Percentiles rank a stretch among this genome's conserved stretches.
Evolutionary conservation across 2,329 filamentous ascomycete genomes (phyloP).

Genomic region (Ophiostoma perfectum): DNA sequence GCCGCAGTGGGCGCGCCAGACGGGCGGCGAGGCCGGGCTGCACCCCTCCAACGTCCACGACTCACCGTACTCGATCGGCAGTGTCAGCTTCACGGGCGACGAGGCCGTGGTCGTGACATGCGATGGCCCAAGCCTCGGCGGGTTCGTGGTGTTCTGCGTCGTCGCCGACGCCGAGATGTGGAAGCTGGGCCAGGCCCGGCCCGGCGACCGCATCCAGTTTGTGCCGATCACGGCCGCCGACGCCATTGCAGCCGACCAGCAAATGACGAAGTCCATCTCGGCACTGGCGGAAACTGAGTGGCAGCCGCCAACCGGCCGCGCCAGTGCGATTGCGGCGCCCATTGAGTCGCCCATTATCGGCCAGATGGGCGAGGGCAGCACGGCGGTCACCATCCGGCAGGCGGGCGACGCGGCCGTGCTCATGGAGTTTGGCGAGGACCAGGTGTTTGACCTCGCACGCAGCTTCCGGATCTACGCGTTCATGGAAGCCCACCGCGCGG

Average conservation of each 20-base stretch:
- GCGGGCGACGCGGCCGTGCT: slow-evolving; percentile 7
- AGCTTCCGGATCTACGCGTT: background rate
- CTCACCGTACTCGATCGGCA: slow-evolving; percentile 25
- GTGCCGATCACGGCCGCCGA: background rate
- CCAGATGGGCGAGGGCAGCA: background rate
- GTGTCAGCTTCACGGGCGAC: slow-evolving; percentile 36
- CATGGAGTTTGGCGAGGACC: slow-evolving; percentile 3
- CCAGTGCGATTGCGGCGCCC: background rate
- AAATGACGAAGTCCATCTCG: background rate
- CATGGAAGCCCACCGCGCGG: background rate
- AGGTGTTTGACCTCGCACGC: background rate
- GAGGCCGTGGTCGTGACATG: slow-evolving; percentile 33
- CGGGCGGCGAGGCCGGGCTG: slow-evolving; percentile 20
- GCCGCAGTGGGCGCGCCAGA: slow-evolving; percentile 15
- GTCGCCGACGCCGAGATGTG: slow-evolving; percentile 35
- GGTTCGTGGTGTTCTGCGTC: slow-evolving; percentile 32
- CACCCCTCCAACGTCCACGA: slow-evolving; percentile 21
- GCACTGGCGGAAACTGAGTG: background rate
- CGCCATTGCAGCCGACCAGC: background rate
- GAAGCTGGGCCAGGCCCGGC: slow-evolving; percentile 36
- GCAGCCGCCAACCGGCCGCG: background rate
- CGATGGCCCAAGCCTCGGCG: slow-evolving; percentile 35
- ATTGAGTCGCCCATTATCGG: background rate
- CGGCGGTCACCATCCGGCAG: background rate
- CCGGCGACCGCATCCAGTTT: slow-evolving; percentile 28